phyloP scores from a whole-genome alignment of 2,329 filamentous ascomycete species.

The Epichloe amarillans region DNA sequence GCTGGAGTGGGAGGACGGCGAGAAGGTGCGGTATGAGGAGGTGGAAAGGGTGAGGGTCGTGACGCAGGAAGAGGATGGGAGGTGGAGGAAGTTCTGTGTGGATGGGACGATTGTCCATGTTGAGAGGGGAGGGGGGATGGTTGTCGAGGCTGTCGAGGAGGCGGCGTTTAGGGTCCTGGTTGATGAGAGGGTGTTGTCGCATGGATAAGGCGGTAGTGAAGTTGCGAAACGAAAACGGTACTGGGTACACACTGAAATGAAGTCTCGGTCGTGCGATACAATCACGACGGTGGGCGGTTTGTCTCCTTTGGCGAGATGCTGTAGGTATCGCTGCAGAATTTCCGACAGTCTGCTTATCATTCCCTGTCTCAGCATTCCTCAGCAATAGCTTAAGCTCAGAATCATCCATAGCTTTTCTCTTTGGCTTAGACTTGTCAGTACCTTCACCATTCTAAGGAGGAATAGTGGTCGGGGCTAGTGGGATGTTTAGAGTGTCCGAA shows the following conservation, averaged over 20 bases:
- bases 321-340: slow-evolving; percentile 62
- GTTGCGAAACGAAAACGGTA: too few species aligned
- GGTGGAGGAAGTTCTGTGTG: slow-evolving; percentile 81
- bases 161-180: slow-evolving; percentile 33
- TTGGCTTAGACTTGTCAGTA: too few species aligned
- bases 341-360: too few species aligned
- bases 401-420: too few species aligned
- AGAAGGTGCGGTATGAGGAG: slow-evolving; percentile 57
- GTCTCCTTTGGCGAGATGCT: slow-evolving; percentile 36
- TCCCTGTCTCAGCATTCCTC: too few species aligned
- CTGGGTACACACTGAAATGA: slow-evolving; percentile 56
- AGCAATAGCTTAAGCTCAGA: too few species aligned
- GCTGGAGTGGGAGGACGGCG: slow-evolving; percentile 37
- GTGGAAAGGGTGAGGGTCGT: slow-evolving; percentile 55
- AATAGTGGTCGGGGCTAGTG: too few species aligned
- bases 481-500: too few species aligned
- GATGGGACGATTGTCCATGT: slow-evolving; percentile 78
- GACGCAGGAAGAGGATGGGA: slow-evolving; percentile 43
- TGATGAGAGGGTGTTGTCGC: slow-evolving; percentile 15
- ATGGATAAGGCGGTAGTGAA: background rate
- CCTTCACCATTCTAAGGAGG: too few species aligned
- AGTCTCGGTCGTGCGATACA: slow-evolving; percentile 76
- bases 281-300: slow-evolving; percentile 56
- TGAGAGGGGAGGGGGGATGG: slow-evolving; percentile 56
- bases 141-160: slow-evolving; percentile 38